Percentiles rank a stretch among this genome's conserved stretches.
phyloP scores from a whole-genome alignment of 495 filamentous ascomycete genomes.

The Penicillium desertorum region DNA sequence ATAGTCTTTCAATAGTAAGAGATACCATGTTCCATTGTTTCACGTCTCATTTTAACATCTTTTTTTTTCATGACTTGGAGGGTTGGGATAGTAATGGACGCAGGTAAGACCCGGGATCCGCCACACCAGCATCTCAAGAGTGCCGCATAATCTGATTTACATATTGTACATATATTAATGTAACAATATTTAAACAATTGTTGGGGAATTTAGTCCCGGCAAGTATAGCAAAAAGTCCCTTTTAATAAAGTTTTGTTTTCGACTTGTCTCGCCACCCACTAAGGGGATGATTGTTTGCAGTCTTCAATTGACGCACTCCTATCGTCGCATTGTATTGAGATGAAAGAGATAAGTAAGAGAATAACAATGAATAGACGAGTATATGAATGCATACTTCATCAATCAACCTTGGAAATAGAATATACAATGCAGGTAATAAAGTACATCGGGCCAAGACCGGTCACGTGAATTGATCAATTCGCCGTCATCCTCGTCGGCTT shows the following conservation, averaged over 20 bases:
- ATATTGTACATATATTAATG: neutral
- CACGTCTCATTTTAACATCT: neutral
- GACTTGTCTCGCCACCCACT: neutral
- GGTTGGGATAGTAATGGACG: neutral
- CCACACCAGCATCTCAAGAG: neutral
- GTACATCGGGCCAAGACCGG: slow-evolving; percentile 13
- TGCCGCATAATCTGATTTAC: neutral
- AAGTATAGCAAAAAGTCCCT: neutral
- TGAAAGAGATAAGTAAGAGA: neutral
- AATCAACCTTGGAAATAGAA: neutral
- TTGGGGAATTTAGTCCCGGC: neutral
- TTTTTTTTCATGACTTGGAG: neutral
- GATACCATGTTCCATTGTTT: slow-evolving; percentile 7
- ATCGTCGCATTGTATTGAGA: neutral
- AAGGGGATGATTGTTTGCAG: neutral
- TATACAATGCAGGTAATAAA: slow-evolving; percentile 2
- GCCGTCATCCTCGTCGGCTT: slow-evolving; percentile 40
- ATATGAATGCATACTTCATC: neutral
- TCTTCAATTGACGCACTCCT: neutral
- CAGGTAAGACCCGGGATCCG: neutral
- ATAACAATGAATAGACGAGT: neutral
- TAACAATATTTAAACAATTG: neutral
- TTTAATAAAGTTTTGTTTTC: neutral
- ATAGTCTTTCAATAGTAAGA: slow-evolving; percentile 1
- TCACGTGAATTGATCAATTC: slow-evolving; percentile 41